Percentiles rank a stretch among this genome's conserved stretches.
Conservation (phyloP, 257 asterid genomes). For the Capsicum rhomboideum region DNA sequence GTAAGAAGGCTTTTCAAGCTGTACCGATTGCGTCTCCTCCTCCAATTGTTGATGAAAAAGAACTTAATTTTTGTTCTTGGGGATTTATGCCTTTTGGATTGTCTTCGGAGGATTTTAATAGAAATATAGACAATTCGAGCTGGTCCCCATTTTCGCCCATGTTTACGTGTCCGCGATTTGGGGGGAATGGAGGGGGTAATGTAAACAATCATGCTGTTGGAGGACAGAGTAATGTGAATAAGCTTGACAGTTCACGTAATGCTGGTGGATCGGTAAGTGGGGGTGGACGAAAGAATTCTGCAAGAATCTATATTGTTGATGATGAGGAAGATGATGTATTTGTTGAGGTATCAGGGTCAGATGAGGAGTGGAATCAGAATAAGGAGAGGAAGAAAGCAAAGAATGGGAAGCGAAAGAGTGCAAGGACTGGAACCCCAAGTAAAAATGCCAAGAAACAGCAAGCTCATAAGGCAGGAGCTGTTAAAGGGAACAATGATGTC, state of each 20-base stretch:
- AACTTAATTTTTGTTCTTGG: slow-evolving; percentile 68
- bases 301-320: slow-evolving; percentile 29
- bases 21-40: slow-evolving; percentile 68
- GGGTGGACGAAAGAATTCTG: slow-evolving; percentile 22
- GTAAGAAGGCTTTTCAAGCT: slow-evolving; percentile 72
- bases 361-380: slow-evolving; percentile 39
- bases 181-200: slow-evolving; percentile 12
- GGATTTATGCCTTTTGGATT: slow-evolving; percentile 59
- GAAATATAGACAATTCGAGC: slow-evolving; percentile 14
- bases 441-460: slow-evolving; percentile 38
- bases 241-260: slow-evolving; percentile 2
- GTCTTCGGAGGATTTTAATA: slow-evolving; percentile 36
- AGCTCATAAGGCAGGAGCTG: slow-evolving; percentile 41
- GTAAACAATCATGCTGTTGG: background rate
- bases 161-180: slow-evolving; percentile 42
- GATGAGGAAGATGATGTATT: slow-evolving; percentile 54
- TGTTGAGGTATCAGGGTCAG: slow-evolving; percentile 57
- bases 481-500: slow-evolving; percentile 6
- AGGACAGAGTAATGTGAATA: slow-evolving; percentile 13
- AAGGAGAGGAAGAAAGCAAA: slow-evolving; percentile 22
- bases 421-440: slow-evolving; percentile 14
- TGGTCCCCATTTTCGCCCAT: slow-evolving; percentile 92
- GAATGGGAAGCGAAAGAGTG: slow-evolving; percentile 5
- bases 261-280: slow-evolving; percentile 6
- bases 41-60: slow-evolving; percentile 49